Conservation (phyloP, 2,329 filamentous ascomycete genomes). For the Ophiostoma novo-ulmi region DNA sequence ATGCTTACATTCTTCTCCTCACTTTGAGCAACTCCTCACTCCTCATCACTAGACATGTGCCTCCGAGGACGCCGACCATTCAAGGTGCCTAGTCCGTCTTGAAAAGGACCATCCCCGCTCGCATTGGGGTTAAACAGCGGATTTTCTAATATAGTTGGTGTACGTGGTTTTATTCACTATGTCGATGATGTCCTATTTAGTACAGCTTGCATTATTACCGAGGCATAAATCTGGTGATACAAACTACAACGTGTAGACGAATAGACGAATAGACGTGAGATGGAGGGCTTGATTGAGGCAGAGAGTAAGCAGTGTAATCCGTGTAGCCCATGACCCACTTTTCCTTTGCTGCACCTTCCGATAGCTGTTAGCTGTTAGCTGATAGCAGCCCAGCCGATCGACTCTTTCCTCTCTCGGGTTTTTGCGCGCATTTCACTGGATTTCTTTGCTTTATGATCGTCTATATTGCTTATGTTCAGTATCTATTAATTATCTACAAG, state of each 20-base stretch:
- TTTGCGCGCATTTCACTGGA: not conserved
- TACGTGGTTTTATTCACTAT: not conserved
- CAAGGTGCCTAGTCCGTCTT: not conserved
- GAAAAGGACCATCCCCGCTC: constrained; percentile 2
- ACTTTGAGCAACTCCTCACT: not conserved
- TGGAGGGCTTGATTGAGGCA: not conserved
- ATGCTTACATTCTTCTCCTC: not conserved
- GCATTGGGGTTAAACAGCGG: not conserved
- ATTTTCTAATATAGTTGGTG: not conserved
- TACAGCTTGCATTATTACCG: not conserved
- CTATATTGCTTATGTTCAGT: not conserved
- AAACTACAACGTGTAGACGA: not conserved
- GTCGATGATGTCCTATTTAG: not conserved
- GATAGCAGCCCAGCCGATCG: not conserved
- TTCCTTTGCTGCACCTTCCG: not conserved
- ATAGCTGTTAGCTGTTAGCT: not conserved
- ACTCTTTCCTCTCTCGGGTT: not conserved
- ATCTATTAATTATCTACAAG: not conserved
- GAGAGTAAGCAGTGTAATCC: not conserved
- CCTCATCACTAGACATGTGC: not conserved
- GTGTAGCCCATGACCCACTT: constrained; percentile 1
- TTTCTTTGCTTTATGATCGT: not conserved
- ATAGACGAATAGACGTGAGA: not conserved
- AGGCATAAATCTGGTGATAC: not conserved
- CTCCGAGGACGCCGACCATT: not conserved